Evolutionary conservation across 1,284 basidiomycete genomes (phyloP).

Genomic region (Ceratobasidium sp.): DNA sequence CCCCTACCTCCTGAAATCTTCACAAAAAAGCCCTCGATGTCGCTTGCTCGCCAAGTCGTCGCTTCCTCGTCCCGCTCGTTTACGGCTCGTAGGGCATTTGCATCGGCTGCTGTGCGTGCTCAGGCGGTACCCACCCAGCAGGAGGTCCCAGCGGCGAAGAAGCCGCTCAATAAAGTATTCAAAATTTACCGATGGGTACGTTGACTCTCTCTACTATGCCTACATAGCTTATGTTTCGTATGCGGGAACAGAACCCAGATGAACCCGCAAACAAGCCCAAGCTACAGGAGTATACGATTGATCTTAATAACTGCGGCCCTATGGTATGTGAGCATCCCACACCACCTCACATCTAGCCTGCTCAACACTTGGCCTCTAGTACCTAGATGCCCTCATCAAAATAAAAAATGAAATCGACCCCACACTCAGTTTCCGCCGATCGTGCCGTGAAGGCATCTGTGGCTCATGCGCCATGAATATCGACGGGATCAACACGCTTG

Average conservation of each 20-base stretch:
- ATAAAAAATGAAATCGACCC: conserved; percentile 99
- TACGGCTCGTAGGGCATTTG: conserved; percentile 21
- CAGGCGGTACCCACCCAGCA: conserved; percentile 18
- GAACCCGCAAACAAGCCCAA: conserved; percentile 92
- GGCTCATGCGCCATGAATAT: conserved; percentile 99
- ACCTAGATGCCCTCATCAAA: conserved; percentile 95
- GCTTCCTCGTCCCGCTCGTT: conserved; percentile 13
- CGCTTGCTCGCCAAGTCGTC: conserved; percentile 4
- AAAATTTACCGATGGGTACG: conserved; percentile 96
- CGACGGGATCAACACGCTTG: conserved; percentile 97
- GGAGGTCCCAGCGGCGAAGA: conserved; percentile 54
- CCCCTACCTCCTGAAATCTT: not conserved
- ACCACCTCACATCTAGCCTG: not conserved
- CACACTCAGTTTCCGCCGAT: conserved; percentile 95
- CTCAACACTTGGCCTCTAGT: conserved; percentile 17
- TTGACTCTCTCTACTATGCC: conserved; percentile 45
- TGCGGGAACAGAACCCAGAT: conserved; percentile 84
- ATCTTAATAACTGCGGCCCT: conserved; percentile 94
- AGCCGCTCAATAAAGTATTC: conserved; percentile 80
- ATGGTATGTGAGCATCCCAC: conserved; percentile 73
- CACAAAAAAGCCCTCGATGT: conserved; percentile 3
- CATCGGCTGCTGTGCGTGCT: conserved; percentile 27
- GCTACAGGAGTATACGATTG: conserved; percentile 92
- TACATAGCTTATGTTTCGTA: not conserved
- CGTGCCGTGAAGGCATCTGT: conserved; percentile 98